A percentile compares a stretch with the other conserved stretches of the same genome.
phyloP scores from a whole-genome alignment of 495 filamentous ascomycete species.

The Penicillium roqueforti region DNA sequence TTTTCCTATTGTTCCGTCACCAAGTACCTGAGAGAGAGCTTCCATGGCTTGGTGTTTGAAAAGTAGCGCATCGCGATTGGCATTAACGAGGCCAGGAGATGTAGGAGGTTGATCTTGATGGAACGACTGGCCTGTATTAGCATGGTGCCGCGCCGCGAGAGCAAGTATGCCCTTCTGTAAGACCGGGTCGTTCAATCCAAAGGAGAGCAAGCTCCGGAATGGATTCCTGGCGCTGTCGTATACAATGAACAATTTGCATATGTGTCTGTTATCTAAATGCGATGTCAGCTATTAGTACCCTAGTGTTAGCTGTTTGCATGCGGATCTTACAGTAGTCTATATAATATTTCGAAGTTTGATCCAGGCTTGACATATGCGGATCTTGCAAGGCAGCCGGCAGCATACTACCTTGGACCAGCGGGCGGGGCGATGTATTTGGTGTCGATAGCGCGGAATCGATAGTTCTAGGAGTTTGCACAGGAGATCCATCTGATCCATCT shows the following conservation, averaged over 20 bases:
- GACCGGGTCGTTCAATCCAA: constrained; percentile 44
- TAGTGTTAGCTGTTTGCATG: neutral
- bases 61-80: constrained; percentile 42
- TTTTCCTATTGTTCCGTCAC: constrained; percentile 8
- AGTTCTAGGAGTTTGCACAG: neutral
- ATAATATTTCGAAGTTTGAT: constrained; percentile 38
- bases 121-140: constrained; percentile 32
- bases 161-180: constrained; percentile 50
- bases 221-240: constrained; percentile 53
- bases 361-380: constrained; percentile 33
- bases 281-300: neutral
- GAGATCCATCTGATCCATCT: constrained; percentile 10
- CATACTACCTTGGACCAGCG: neutral
- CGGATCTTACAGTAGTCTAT: constrained; percentile 46
- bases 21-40: constrained; percentile 34
- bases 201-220: constrained; percentile 48
- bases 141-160: constrained; percentile 52
- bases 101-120: constrained; percentile 11
- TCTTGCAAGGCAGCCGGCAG: constrained; percentile 27
- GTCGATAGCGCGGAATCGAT: neutral
- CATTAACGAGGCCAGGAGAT: constrained; percentile 15
- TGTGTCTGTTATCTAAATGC: constrained; percentile 42
- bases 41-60: constrained; percentile 50
- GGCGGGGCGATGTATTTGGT: neutral
- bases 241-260: constrained; percentile 54